These are phyloP conservation scores for Cyberlindnera misumaiensis DNA, from an alignment of 805 yeast species.

Conservation along the genomic window DNA sequence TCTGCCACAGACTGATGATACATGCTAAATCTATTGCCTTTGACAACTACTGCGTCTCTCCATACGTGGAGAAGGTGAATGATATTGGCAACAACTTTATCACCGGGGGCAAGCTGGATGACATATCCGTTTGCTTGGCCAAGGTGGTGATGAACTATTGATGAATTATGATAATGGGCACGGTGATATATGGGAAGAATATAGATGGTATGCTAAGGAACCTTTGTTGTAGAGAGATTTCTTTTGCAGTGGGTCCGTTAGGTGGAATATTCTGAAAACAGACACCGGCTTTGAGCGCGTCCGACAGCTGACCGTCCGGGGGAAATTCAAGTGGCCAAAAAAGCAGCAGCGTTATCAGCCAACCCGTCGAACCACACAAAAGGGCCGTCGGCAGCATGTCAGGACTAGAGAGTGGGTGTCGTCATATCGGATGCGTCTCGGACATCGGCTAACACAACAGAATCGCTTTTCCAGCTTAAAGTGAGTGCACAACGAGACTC, in stretches of 20 bases:
- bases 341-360: too few relatives aligned
- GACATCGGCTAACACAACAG: background rate
- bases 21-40: constrained; percentile 43
- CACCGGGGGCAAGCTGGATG: constrained; percentile 50
- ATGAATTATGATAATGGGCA: background rate
- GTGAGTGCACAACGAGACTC: constrained; percentile 20
- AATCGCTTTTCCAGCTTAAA: constrained; percentile 49
- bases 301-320: too few relatives aligned
- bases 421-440: too few relatives aligned
- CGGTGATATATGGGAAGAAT: background rate
- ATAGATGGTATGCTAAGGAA: too few relatives aligned
- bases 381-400: constrained; percentile 3
- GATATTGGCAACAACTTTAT: constrained; percentile 28
- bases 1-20: constrained; percentile 34
- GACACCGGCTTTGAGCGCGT: too few relatives aligned
- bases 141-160: constrained; percentile 26
- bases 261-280: background rate
- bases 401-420: constrained; percentile 6
- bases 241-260: too few relatives aligned
- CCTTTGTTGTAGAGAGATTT: too few relatives aligned
- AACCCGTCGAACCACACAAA: too few relatives aligned
- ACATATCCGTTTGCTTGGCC: constrained; percentile 45
- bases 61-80: constrained; percentile 46
- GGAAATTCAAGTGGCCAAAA: too few relatives aligned
- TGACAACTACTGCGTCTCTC: constrained; percentile 46